These are phyloP conservation scores for Exophiala oligosperma DNA, from an alignment of 2,329 filamentous ascomycete species.

Conservation along the genomic window DNA sequence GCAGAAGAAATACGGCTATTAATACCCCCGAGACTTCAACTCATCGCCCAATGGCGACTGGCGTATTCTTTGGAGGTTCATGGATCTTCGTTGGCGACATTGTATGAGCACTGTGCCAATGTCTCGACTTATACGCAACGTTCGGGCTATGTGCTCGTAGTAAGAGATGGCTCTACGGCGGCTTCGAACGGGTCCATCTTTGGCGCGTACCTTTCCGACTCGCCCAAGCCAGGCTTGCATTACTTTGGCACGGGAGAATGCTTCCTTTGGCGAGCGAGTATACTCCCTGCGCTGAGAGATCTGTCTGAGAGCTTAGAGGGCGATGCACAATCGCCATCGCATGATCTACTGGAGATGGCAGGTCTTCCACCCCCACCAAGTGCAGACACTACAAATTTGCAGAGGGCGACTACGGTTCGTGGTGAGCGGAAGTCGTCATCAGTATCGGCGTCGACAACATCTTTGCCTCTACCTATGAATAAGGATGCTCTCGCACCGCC, in stretches of 20 bases:
- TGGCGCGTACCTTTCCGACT: constrained; percentile 89
- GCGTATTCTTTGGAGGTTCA: constrained; percentile 90
- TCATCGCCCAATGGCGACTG: constrained; percentile 82
- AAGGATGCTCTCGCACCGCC: constrained; percentile 20
- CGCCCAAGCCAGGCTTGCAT: constrained; percentile 74
- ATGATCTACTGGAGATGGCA: constrained; percentile 49
- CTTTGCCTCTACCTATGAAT: constrained; percentile 14
- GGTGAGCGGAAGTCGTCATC: constrained; percentile 40
- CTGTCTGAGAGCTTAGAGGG: constrained; percentile 19
- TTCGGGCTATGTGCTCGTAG: constrained; percentile 86
- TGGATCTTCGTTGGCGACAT: constrained; percentile 79
- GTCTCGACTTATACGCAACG: constrained; percentile 62
- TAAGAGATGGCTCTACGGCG: constrained; percentile 63
- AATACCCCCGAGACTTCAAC: constrained; percentile 80
- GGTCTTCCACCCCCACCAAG: constrained; percentile 69
- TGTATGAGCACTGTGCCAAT: constrained; percentile 76
- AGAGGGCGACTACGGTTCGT: constrained; percentile 60
- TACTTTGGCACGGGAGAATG: constrained; percentile 98
- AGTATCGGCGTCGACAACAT: constrained; percentile 31
- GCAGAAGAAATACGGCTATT: constrained; percentile 93
- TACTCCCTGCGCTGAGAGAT: constrained; percentile 56
- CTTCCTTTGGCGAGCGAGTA: constrained; percentile 80
- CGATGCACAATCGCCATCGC: constrained; percentile 19
- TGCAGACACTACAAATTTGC: constrained; percentile 62
- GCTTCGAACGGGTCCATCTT: constrained; percentile 58